Evolutionary conservation across 164 flowering plant species (phyloP), one percentile per base, ranked within the genome.

Genomic region (Umbellularia californica): DNA sequence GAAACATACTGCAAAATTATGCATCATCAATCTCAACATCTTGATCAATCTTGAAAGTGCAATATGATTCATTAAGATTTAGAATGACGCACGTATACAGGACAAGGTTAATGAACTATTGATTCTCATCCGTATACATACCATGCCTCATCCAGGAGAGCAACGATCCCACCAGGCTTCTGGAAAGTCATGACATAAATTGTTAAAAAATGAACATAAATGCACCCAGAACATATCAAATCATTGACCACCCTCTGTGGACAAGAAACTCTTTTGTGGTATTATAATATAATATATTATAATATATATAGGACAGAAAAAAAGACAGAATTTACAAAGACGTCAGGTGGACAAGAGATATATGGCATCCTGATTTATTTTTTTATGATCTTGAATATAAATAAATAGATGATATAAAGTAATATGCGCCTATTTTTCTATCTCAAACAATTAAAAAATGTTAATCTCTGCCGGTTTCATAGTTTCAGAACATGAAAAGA

Each of bases 121-220:
- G 17, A 19, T 58, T 35, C 25, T 62, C 19, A 76, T 72, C n/a
- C 41, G 7, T 3, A 28, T 50, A 77, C 95, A 75, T 84, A 96
- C 99, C 99, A 96, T 79, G 99, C 99, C 82, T 96, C 98, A 85
- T 96, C 99, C 65, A 96, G 85, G 79, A 94, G 98, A 68, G 99
- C 86, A 79, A 96, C 87, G 69, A 96, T 90, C 70, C 99, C 99
- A 80, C 99, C 99, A 77, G 97, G 98, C 85, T 92, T 96, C 99
- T 96, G 95, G 47, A 55, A 83, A 65, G 72, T 27, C 13, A 81
- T 25, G 58, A 69, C 68, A 41, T 4, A 68, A 79, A 63, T 12
- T 19, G 62, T 74, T 50, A 79, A 62, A 68, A 66, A 50, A 64
- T 22, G 5, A 69, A 10, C 50, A 64, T n/a, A 6, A 19, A 35